Base-by-base conservation (phyloP, 768 basidiomycete species). In the Amanita rimosa region DNA sequence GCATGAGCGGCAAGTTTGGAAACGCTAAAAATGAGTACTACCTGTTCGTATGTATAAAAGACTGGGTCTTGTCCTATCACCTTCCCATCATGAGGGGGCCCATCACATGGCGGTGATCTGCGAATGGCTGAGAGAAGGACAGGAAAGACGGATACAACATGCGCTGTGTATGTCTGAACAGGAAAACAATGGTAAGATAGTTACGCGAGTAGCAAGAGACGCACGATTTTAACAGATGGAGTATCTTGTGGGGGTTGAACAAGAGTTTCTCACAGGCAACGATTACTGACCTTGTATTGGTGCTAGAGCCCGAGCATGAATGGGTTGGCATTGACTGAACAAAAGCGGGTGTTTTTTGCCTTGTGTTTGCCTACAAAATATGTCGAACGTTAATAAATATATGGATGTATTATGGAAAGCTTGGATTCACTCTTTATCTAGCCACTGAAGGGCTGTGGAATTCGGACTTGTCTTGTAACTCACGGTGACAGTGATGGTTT, bases 301-400 rank as follows among this genome's bases (percentile, higher is more conserved):
- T 0, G 78, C 74, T 36, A 95, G 64, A 3, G 82, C 74, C 24
- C 93, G 79, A 2, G 86, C 86, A 59, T 94, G 84, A 55, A 93
- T 95, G 3, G 94, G 89, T 55, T 96, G 92, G 58, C 85, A 89
- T 58, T 96, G 94, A 52, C 88, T 91, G 69, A 93, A 97, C 13
- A 97, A 64, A 65, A 85, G 96, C 0, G 89, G 83, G 60, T 86
- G 85, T 16, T 69, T 67, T 55, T 90, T 90, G 6, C 90, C 90
- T 52, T 88, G 86, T 0, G 92, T 96, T 65, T 91, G 83, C 51
- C 87, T 88, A 44, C 44, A 27, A 8, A 24, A 42, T 22, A 17
- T 40, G 44, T 21, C 14, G 45, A 42, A 11, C 37, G 36, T 40
- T 17, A 43, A 26, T 31, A 8, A 24, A 31, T 10, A 22, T 8